Evolutionary conservation across 169 alveolate genomes (phyloP), one percentile per base, ranked within the genome.

Genomic region (Plasmodium vivax): DNA sequence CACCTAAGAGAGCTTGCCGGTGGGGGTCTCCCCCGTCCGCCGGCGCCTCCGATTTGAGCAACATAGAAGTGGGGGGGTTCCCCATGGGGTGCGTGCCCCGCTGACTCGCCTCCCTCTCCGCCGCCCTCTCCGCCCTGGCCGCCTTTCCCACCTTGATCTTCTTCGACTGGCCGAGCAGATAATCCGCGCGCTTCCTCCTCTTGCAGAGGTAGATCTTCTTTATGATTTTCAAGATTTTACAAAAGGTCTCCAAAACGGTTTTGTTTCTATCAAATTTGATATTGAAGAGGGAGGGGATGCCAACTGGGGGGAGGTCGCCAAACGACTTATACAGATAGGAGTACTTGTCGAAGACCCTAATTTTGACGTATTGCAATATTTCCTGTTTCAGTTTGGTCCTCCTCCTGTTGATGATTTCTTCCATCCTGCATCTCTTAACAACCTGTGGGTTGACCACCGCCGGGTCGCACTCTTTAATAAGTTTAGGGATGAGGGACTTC

Each of bases 381-480:
- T 96, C 95, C 77, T 97, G 96, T 56, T 97, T 92, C 34, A 97
- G 80, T 82, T 93, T 95, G 16, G 80, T 82, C 51, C 98, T 93
- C 30, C 94, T 71, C 30, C 83, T 94, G 79, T 92, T 72, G 45
- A 97, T 84, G 27, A 95, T 95, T 38, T 92, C 96, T 93, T 97
- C 97, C 68, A 93, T 56, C 71, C 88, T 90, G 68, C 97, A 97
- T 30, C 98, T 92, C 16, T 88, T 56, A 0, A 97, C 96, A 79
- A 97, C 94, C 72, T 96, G 97, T 27, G 96, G 96, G 58, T 97
- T 96, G 45, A 96, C 97, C 32, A 93, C 95, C 45, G 96, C 95
- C 5, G 98, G 98, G 84, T 97, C 96, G 27, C 98, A 96, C 81
- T 97, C 98, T 27, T 97, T 96, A 7, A 97, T 97, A 30, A 98